Evolutionary conservation across 495 filamentous ascomycete genomes (phyloP).

Genomic region (Choiromyces venosus): DNA sequence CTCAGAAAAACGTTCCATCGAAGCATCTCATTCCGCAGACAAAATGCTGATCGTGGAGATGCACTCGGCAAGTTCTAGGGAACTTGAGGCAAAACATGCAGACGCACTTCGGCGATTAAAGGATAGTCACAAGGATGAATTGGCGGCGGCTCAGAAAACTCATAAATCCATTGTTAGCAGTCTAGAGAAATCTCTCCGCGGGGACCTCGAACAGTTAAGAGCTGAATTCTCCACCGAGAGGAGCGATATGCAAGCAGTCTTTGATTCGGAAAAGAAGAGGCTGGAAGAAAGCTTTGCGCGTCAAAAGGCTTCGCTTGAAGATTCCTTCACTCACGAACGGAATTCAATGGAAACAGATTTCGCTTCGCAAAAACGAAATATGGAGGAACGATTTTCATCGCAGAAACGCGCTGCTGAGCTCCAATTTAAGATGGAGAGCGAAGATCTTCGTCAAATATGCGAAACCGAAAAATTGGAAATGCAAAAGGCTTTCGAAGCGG

Average conservation of each 20-base stretch:
- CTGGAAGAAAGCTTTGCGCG: conserved; percentile 31
- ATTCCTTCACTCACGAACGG: conserved; percentile 32
- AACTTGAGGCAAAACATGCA: conserved; percentile 31
- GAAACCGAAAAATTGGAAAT: conserved; percentile 44
- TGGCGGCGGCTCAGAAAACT: conserved; percentile 19
- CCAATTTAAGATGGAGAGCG: conserved; percentile 45
- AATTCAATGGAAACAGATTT: conserved; percentile 29
- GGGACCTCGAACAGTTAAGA: conserved; percentile 10
- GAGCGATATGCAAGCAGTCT: conserved; percentile 45
- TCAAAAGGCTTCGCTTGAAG: conserved; percentile 31
- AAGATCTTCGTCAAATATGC: conserved; percentile 31
- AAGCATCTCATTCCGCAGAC: conserved; percentile 30
- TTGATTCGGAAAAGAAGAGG: conserved; percentile 40
- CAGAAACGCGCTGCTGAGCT: conserved; percentile 30
- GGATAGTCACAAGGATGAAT: conserved; percentile 16
- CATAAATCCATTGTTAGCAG: conserved; percentile 26
- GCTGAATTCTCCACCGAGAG: conserved; percentile 40
- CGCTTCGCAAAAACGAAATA: conserved; percentile 24
- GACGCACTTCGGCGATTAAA: conserved; percentile 26
- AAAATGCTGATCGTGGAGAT: conserved; percentile 12
- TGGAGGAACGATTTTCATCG: conserved; percentile 35
- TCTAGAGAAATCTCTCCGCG: conserved; percentile 18
- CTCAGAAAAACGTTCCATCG: conserved; percentile 29
- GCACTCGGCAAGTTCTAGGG: conserved; percentile 19
- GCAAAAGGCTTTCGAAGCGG: conserved; percentile 26